Evolutionary conservation across 1,284 basidiomycete species (phyloP), one percentile per base, ranked within the genome.

Genomic region (Gymnopus androsaceus): DNA sequence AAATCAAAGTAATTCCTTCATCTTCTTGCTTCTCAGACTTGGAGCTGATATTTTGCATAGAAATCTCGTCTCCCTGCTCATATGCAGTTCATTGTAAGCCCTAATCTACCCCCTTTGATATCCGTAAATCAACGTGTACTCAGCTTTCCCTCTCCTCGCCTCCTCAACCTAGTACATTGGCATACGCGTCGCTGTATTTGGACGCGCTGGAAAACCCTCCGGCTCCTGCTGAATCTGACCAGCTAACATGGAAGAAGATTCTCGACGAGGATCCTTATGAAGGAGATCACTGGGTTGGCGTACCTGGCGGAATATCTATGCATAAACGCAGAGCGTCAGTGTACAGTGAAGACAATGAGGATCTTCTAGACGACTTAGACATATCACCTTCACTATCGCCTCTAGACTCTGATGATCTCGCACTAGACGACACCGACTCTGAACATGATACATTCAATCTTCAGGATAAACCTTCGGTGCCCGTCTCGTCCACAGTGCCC

Each of bases 211-310:
- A 67, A 25, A 76, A 83, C 59, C 82, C 84, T 27, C 69, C 74
- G 0, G 59, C 69, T 27, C 63, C 72, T 2, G 69, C 76, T 11
- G 46, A 57, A 25, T 48, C 42, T 12, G 51, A 49, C 8, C 34
- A 41, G 3, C 67, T 88, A 8, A 88, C 84, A 11, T 91, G 88
- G 90, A 75, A 79, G 56, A 79, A 83, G n/a, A 90, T 92, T 52
- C 75, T 92, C 14, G 79, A 79, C 1, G 88, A 89, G 63, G 89
- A 91, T 53, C 87, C 88, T 2, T 88, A 88, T 60, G 84, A 89
- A 68, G 88, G 87, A 6, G 83, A 90, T 57, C 88, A 90, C 61
- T 90, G 88, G 88, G 77, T 88, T 66, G 86, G 87, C 2, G 79
- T 79, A 19, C 81, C 73, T 50, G 78, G 79, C 45, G 80, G 79